Evolutionary conservation across 2,329 filamentous ascomycete genomes (phyloP).

Genomic region (Aphanocladium album): DNA sequence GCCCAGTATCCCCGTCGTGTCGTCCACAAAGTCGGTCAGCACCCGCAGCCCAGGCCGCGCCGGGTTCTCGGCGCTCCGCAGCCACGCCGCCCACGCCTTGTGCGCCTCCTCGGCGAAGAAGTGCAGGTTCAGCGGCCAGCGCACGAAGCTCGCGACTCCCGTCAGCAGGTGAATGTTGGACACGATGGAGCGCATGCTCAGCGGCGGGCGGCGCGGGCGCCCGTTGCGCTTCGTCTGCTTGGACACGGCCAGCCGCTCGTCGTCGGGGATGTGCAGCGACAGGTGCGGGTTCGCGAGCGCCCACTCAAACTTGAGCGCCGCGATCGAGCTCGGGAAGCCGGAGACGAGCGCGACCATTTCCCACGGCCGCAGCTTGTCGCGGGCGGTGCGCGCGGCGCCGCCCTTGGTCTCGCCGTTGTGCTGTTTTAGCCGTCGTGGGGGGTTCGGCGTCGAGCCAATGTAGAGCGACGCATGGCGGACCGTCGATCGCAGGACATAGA

Average conservation of each 20-base stretch:
- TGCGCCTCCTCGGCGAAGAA: constrained; percentile 73
- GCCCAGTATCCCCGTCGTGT: constrained; percentile 1
- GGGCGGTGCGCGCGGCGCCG: constrained; percentile 72
- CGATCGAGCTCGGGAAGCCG: constrained; percentile 81
- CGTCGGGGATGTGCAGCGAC: constrained; percentile 69
- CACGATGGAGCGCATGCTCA: constrained; percentile 62
- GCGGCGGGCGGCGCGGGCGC: constrained; percentile 51
- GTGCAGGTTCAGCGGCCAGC: constrained; percentile 76
- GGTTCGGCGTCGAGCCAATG: constrained; percentile 88
- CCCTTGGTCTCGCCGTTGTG: constrained; percentile 84
- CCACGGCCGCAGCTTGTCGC: constrained; percentile 70
- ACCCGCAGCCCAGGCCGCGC: constrained; percentile 48
- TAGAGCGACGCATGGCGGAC: constrained; percentile 69
- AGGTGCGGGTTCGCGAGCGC: constrained; percentile 82
- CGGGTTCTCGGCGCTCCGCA: constrained; percentile 41
- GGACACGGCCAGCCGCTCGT: constrained; percentile 53
- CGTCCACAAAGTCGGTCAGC: constrained; percentile 46
- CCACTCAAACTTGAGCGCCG: constrained; percentile 95
- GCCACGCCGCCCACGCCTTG: constrained; percentile 60
- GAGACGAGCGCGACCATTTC: constrained; percentile 83
- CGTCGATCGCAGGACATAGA: constrained; percentile 85
- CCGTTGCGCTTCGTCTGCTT: constrained; percentile 48
- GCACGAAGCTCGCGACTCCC: constrained; percentile 69
- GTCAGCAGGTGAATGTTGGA: constrained; percentile 79
- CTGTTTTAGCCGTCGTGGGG: constrained; percentile 75